A percentile compares a stretch with the other conserved stretches of the same genome.
These are phyloP conservation scores for Phytopythium litorale DNA, from an alignment of 352 stramenopile species.

Conservation along the genomic window DNA sequence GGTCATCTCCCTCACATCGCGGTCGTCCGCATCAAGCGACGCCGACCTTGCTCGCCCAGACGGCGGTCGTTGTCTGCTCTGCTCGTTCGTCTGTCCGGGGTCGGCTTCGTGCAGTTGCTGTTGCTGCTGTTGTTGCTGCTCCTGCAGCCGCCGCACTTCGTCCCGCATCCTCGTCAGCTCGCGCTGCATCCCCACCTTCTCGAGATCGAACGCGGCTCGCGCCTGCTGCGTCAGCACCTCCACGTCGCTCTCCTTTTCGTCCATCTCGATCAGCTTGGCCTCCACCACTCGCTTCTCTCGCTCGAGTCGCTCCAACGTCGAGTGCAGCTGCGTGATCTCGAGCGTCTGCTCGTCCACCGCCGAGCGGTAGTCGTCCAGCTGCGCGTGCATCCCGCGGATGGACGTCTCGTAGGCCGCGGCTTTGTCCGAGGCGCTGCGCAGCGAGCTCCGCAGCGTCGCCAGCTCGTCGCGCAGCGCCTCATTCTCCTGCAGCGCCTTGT, in stretches of 20 bases:
- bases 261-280: conserved; percentile 70
- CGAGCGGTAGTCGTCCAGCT: conserved; percentile 45
- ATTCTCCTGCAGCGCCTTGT: conserved; percentile 61
- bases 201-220: conserved; percentile 47
- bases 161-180: conserved; percentile 40
- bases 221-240: conserved; percentile 42
- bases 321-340: conserved; percentile 59
- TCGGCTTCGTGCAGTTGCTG: conserved; percentile 22
- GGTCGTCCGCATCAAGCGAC: not conserved
- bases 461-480: conserved; percentile 49
- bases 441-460: conserved; percentile 21
- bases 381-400: conserved; percentile 41
- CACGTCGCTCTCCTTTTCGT: conserved; percentile 58
- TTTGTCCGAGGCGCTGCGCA: conserved; percentile 33
- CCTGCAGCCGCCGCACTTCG: conserved; percentile 33
- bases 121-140: conserved; percentile 36
- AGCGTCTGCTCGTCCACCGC: conserved; percentile 63
- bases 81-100: not conserved
- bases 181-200: conserved; percentile 38
- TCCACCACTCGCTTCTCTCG: conserved; percentile 50
- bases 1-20: conserved; percentile 30
- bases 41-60: not conserved
- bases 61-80: not conserved
- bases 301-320: conserved; percentile 47
- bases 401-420: conserved; percentile 42